Base-by-base conservation (phyloP, 208 protist genomes). In the Sergeia podlipaevii region DNA sequence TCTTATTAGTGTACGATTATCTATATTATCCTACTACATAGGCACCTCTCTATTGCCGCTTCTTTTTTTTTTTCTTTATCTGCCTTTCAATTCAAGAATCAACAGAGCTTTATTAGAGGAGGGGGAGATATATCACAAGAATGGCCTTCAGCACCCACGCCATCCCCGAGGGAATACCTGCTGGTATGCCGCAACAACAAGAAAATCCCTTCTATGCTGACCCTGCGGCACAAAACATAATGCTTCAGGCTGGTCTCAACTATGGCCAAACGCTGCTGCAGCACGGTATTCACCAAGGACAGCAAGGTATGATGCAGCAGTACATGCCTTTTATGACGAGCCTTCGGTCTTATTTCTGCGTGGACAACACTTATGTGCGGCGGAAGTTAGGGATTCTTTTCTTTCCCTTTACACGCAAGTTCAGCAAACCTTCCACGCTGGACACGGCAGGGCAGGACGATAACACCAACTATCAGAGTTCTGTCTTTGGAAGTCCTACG, bases 281-380 rank as follows among this genome's bases (percentile, higher is more conserved):
- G 34, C 63, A 89, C n/a, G 67, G 70, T 20, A 26, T 89, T 8
- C 66, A 86, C 34, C 62, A 85, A 27, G 63, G 80, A 18, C 69
- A 89, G 62, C 50, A 76, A 18, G 64, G 69, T 20, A 32, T 91
- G 18, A 55, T 55, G 39, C 49, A 59, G 2, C 60, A 70, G 41
- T 85, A 83, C 57, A 65, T 91, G 43, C 78, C 87, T 11, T 57
- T 89, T 43, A 70, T 89, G 20, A 45, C 55, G 17, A 33, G 56
- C 18, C 54, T 94, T 13, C 60, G 60, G 21, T 62, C 67, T 43
- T 90, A 89, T 61, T 94, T 94, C 39, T 52, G 56, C 8, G 87
- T 94, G 4, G 79, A 87, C 53, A 86, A 94, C 56, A 61, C 60
- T 8, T 94, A 91, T 60, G 87, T 94, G 17, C 71, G 70, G 36